Evolutionary conservation across 345 rosid genomes (phyloP), one percentile per base, ranked within the genome.

Genomic region (Excoecaria cochinchinensis): DNA sequence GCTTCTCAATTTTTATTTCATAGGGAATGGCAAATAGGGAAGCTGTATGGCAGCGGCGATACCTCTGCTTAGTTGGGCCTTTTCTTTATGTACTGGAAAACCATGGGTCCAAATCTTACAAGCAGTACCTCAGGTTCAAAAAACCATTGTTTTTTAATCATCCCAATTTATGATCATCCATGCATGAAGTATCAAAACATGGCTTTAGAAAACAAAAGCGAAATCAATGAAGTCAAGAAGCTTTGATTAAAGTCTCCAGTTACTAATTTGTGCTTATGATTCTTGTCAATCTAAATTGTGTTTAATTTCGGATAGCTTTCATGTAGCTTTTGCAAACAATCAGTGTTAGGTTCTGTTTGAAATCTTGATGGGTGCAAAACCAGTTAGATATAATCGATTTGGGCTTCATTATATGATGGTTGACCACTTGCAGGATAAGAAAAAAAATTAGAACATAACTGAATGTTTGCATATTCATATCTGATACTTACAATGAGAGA

Each of bases 1-100:
- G 4, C 25, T 71, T 52, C 17, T 47, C 22, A 17, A 63, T 50
- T 80, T 77, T 74, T 68, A 64, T 73, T 62, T 85, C 63, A 67
- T 85, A 95, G 99, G 99, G 98, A 24, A 75, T 90, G 77, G 90
- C 89, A 80, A 85, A 90, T 80, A 89, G 99, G 81, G 99, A 91
- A 80, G 98, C 99, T 85, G 83, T 86, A 48, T 95, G 99, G 99
- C 89, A 90, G 89, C 85, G 85, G 70, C 88, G 91, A 59, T 95
- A 91, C 84, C 76, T 90, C 57, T 95, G 89, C 86, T 85, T 95
- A 72, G 98, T 93, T 76, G 99, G 99, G 67, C 92, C 99, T 65
- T 91, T 88, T 74, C 85, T 95, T 51, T 95, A 91, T 77, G 84
- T 88, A 67, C 91, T 95, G 51, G 97, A 91, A 78, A 79, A 82